Evolutionary conservation across 1,284 basidiomycete genomes (phyloP).

Genomic region (Schizophyllum amplum): DNA sequence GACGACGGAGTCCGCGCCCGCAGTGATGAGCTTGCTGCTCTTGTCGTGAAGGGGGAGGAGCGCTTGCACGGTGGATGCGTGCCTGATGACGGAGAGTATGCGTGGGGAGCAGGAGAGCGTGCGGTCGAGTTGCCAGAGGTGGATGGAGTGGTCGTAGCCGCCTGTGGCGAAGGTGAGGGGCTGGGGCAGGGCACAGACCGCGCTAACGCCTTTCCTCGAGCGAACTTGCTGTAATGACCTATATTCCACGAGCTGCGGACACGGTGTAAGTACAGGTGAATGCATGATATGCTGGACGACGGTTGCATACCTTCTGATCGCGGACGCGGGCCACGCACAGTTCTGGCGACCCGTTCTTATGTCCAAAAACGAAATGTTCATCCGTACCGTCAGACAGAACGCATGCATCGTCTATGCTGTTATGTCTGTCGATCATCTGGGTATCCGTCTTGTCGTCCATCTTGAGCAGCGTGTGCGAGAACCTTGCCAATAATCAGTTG

Average conservation of each 20-base stretch:
- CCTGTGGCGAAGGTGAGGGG: conserved; percentile 37
- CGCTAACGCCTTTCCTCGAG: conserved; percentile 33
- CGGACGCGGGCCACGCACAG: conserved; percentile 20
- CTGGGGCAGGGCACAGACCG: conserved; percentile 30
- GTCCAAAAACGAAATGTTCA: conserved; percentile 27
- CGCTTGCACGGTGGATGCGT: conserved; percentile 34
- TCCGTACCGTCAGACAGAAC: conserved; percentile 21
- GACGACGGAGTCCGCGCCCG: conserved; percentile 38
- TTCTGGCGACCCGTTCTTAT: conserved; percentile 29
- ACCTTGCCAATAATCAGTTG: not conserved
- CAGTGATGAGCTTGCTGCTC: conserved; percentile 38
- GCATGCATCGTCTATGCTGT: conserved; percentile 35
- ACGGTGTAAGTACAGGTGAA: not conserved
- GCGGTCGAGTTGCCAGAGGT: conserved; percentile 16
- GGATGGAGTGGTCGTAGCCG: conserved; percentile 39
- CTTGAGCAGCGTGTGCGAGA: conserved; percentile 6
- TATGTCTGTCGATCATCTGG: conserved; percentile 14
- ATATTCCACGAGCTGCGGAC: conserved; percentile 12
- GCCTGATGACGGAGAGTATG: conserved; percentile 29
- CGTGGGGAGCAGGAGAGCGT: conserved; percentile 31
- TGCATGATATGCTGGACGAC: not conserved
- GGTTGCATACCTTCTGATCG: conserved; percentile 17
- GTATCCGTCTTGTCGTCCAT: conserved; percentile 8
- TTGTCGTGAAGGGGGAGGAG: conserved; percentile 35
- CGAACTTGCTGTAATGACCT: conserved; percentile 21